Conservation (phyloP, 306 rosid genomes). For the Pyrus communis region DNA sequence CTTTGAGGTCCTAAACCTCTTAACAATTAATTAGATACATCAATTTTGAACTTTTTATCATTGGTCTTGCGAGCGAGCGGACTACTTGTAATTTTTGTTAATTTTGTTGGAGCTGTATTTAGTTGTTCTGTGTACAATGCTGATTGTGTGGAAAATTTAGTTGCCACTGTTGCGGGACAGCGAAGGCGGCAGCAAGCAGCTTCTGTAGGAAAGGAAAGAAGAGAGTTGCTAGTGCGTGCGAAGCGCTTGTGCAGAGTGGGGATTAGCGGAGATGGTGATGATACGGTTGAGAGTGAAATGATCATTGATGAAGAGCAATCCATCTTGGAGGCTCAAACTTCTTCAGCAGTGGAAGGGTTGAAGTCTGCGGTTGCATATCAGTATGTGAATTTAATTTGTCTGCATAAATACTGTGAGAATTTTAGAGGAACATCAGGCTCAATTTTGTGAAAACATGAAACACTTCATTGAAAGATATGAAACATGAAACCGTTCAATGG, state of each 20-base stretch:
- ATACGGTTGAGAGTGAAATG: slow-evolving; percentile 49
- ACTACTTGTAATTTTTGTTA: neutral
- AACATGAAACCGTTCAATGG: neutral
- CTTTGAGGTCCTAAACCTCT: neutral
- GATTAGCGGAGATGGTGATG: slow-evolving; percentile 27
- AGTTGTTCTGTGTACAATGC: slow-evolving; percentile 6
- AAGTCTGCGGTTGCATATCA: slow-evolving; percentile 58
- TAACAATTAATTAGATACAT: neutral
- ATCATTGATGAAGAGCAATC: slow-evolving; percentile 68
- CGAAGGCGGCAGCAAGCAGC: slow-evolving; percentile 70
- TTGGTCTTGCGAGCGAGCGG: too few relatives aligned
- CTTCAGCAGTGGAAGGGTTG: slow-evolving; percentile 62
- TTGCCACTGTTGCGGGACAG: slow-evolving; percentile 62
- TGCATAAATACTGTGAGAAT: neutral
- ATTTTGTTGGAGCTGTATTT: neutral
- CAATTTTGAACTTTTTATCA: neutral
- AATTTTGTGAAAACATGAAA: neutral
- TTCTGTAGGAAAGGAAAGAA: slow-evolving; percentile 70
- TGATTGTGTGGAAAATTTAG: slow-evolving; percentile 32
- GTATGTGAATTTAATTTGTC: slow-evolving; percentile 38
- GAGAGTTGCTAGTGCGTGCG: slow-evolving; percentile 73
- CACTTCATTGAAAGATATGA: neutral
- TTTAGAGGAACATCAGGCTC: neutral
- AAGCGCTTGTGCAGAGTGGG: slow-evolving; percentile 78
- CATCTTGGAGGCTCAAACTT: slow-evolving; percentile 74